These are phyloP conservation scores for Limonium bicolor DNA, from an alignment of 148 eudicot species.

Conservation along the genomic window DNA sequence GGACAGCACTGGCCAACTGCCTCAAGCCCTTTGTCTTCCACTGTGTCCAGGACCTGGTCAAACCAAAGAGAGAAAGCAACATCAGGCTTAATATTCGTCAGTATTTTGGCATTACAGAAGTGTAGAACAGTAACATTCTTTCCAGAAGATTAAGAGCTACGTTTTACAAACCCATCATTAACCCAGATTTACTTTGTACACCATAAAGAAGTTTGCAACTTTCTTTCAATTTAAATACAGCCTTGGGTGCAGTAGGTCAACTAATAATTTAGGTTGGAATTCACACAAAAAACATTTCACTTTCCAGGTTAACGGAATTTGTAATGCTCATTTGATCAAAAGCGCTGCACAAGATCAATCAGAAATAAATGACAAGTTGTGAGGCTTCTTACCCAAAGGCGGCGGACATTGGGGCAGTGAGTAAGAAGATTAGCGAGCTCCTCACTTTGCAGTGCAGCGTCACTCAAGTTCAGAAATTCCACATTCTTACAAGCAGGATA, in stretches of 20 bases:
- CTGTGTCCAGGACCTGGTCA: conserved; percentile 68
- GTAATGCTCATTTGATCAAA: not conserved
- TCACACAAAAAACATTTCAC: too few relatives aligned
- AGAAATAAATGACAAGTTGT: not conserved
- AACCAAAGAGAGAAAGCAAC: not conserved
- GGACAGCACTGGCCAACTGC: conserved; percentile 61
- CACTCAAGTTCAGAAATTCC: conserved; percentile 61
- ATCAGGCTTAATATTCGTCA: not conserved
- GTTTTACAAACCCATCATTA: too few relatives aligned
- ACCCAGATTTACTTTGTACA: too few relatives aligned
- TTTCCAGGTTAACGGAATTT: not conserved
- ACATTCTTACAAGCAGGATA: conserved; percentile 43
- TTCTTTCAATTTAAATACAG: too few relatives aligned
- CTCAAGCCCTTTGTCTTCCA: conserved; percentile 67
- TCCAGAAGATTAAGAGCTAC: too few relatives aligned
- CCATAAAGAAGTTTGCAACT: too few relatives aligned
- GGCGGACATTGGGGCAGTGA: conserved; percentile 54
- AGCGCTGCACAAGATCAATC: not conserved
- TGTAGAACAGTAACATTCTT: not conserved
- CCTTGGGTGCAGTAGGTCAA: too few relatives aligned
- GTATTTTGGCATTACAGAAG: not conserved
- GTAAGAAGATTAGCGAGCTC: conserved; percentile 49
- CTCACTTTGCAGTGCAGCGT: conserved; percentile 28
- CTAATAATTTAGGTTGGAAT: too few relatives aligned
- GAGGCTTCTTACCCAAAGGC: conserved; percentile 55